Base-by-base conservation (phyloP, 495 filamentous ascomycete genomes). In the Copromyces sp. region DNA sequence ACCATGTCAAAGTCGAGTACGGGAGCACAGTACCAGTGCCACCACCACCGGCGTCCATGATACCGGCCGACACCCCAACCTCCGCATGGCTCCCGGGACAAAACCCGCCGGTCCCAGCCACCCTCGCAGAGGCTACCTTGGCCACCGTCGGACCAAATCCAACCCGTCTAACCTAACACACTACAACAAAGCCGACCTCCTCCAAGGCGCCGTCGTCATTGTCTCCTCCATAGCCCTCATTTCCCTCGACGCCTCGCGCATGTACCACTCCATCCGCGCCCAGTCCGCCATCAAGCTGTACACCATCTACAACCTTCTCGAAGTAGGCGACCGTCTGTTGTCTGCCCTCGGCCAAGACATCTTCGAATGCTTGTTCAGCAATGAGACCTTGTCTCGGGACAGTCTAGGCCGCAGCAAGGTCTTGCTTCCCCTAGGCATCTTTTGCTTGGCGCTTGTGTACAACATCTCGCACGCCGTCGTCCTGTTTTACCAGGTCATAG, bases 271-370 rank as follows among this genome's bases (percentile, higher is more conserved):
- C 77, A 98, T 99, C 77, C 90, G 94, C 65, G 95, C 94, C 9
- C 96, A 98, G 82, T 93, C 94, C 5, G 94, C 94, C 9, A 97
- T 99, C 82, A 99, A 99, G 80, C 86, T 99, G 4, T 99, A 98
- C 81, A 94, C 98, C 61, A 98, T 99, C 68, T 98, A 97, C 84
- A 98, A 98, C 77, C 92, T 97, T 39, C 86, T 99, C 4, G 95
- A 99, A 81, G 87, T 94, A 11, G 90, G 89, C 69, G 95, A 99
- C 79, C 89, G 93, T 37, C 85, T 99, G 0, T 88, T 98, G 70
- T 92, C 93, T 5, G 95, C 95, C 1, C 85, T 98, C 32, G 95
- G 95, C 38, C 96, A 98, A 80, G 95, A 99, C 81, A 90, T 99
- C 37, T 88, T 98, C 6, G 96, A 99, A 79, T 97, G 95, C 78